Base-by-base conservation (phyloP, 805 yeast species). In the Debaryomyces tyrocola region DNA sequence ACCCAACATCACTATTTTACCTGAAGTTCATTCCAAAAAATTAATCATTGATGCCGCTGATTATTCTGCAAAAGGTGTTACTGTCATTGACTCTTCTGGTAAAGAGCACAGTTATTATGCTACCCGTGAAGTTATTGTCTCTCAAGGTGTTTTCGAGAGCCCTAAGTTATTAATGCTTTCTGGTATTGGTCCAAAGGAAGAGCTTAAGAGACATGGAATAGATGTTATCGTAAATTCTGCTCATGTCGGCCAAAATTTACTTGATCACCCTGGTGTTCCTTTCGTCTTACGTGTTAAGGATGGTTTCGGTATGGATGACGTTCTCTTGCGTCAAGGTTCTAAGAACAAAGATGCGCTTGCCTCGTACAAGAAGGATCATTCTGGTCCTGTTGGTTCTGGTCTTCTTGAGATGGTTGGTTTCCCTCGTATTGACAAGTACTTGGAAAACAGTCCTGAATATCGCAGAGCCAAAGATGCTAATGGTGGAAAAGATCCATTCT, bases 171-270 rank as follows among this genome's bases (percentile, higher is more conserved):
- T 63, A 52, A 52, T 63, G 60, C 65, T 59, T 37, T 59, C 64
- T 28, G 67, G 67, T 28, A 39, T 63, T 20, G 67, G 66, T 21
- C 67, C 67, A 17, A 51, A 46, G 47, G 45, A 50, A 43, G 62
- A 63, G 47, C 53, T 63, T 27, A 54, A 54, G 37, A 52, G 41
- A 24, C 58, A 56, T 33, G 63, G 64, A 15, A 58, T 63, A 44
- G 53, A 55, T 18, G 56, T 54, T 17, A 45, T 53, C 12, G 53
- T 56, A 20, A 63, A 63, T 41, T 53, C 58, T 31, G 59, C 56
- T 31, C 63, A 60, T 35, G 67, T 63, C 29, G 67, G 67, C n/a
- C 59, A 63, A 46, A 55, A 63, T 49, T 57, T 63, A 46, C 55
- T 62, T 43, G 67, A 63, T 42, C 67, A 63, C 46, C 67, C 66